Percentiles rank a stretch among this genome's conserved stretches.
Conservation (phyloP, 1,284 basidiomycete species). For the Pseudozyma thailandica region DNA sequence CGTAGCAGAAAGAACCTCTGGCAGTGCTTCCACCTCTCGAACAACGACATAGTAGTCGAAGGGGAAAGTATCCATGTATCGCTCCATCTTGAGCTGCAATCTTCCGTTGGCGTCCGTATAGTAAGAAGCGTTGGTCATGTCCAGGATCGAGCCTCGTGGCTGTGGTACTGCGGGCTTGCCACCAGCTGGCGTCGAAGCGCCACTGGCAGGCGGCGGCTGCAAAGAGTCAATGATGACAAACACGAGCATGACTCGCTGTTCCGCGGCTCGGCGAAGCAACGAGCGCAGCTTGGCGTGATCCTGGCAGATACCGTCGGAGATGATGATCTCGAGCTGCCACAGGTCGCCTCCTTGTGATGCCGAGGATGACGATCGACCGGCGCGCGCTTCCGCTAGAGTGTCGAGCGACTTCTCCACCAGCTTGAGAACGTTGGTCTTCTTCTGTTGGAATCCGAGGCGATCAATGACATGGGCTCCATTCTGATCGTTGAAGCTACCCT, state of each 20-base stretch:
- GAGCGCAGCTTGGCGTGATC: slow-evolving; percentile 87
- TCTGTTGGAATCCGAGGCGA: slow-evolving; percentile 89
- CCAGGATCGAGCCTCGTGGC: slow-evolving; percentile 81
- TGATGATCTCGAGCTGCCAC: slow-evolving; percentile 98
- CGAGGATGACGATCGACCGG: slow-evolving; percentile 72
- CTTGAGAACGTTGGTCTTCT: slow-evolving; percentile 86
- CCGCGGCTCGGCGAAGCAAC: slow-evolving; percentile 84
- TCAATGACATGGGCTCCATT: slow-evolving; percentile 79
- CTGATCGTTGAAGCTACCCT: slow-evolving; percentile 50
- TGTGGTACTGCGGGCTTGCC: slow-evolving; percentile 65
- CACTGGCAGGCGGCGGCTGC: slow-evolving; percentile 51
- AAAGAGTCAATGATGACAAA: slow-evolving; percentile 96
- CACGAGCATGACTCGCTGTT: slow-evolving; percentile 93
- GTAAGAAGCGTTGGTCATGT: slow-evolving; percentile 92
- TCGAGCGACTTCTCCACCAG: slow-evolving; percentile 85
- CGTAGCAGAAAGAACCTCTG: slow-evolving; percentile 89
- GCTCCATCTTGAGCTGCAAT: slow-evolving; percentile 87
- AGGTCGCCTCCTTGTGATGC: slow-evolving; percentile 74
- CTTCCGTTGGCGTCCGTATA: slow-evolving; percentile 75
- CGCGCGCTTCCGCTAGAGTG: slow-evolving; percentile 78
- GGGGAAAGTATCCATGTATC: slow-evolving; percentile 92
- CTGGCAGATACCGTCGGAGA: slow-evolving; percentile 97
- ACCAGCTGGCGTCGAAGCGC: slow-evolving; percentile 13
- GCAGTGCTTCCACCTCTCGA: slow-evolving; percentile 87
- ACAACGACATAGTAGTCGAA: slow-evolving; percentile 98